Evolutionary conservation across 2,329 filamentous ascomycete genomes (phyloP).

Genomic region (Phyllosticta capitalensis): DNA sequence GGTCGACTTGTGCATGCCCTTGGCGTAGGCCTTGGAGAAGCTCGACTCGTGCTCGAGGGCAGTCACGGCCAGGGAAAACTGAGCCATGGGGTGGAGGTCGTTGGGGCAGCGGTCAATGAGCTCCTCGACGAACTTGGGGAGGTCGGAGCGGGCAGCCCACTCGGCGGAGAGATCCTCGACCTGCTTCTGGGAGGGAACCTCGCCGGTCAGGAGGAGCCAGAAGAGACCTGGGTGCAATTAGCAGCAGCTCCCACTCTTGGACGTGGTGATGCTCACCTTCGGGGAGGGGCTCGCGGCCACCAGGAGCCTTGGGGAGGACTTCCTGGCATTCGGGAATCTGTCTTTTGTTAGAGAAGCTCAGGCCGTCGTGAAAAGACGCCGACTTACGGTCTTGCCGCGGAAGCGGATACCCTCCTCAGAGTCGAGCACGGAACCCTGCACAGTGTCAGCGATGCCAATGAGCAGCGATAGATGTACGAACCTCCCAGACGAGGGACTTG

Average conservation of each 20-base stretch:
- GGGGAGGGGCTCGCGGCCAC: constrained; percentile 91
- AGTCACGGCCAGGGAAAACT: constrained; percentile 95
- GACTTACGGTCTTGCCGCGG: constrained; percentile 77
- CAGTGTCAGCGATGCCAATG: constrained; percentile 15
- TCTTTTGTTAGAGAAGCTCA: constrained; percentile 17
- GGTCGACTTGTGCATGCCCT: constrained; percentile 98
- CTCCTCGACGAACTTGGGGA: constrained; percentile 98
- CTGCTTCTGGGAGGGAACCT: constrained; percentile 96
- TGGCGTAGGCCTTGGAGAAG: constrained; percentile 97
- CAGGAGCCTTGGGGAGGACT: constrained; percentile 91
- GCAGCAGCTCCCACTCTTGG: background rate
- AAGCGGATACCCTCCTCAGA: constrained; percentile 98
- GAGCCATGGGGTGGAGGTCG: constrained; percentile 98
- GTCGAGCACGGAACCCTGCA: constrained; percentile 81
- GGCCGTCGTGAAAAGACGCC: background rate
- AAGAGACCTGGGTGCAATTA: constrained; percentile 62
- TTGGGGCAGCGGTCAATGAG: constrained; percentile 99
- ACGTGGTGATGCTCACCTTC: constrained; percentile 52
- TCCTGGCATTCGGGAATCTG: constrained; percentile 96
- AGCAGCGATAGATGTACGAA: constrained; percentile 20
- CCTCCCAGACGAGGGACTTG: constrained; percentile 98
- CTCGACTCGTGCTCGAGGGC: constrained; percentile 97
- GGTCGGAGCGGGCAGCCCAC: constrained; percentile 93
- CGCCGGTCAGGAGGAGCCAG: constrained; percentile 97
- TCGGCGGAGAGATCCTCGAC: constrained; percentile 96